These are phyloP conservation scores for Sanguinoderma infundibulare DNA, from an alignment of 1,284 basidiomycete genomes.

Conservation along the genomic window DNA sequence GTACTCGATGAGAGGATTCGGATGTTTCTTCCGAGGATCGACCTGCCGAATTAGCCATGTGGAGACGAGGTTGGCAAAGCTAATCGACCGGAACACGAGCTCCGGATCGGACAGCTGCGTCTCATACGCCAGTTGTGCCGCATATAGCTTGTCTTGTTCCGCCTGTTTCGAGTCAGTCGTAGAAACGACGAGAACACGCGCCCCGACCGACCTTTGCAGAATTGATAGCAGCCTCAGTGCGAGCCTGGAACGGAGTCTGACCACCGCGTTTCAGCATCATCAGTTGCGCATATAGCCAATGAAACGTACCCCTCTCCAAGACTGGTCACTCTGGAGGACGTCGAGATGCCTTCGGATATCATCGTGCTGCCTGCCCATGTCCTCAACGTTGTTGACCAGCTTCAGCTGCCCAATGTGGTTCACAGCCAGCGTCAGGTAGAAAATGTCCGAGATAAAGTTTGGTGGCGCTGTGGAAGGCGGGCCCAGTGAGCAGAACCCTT, in stretches of 20 bases:
- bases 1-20: constrained; percentile 69
- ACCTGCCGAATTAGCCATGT: constrained; percentile 94
- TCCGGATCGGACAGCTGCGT: constrained; percentile 89
- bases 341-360: constrained; percentile 83
- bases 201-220: constrained; percentile 32
- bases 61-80: constrained; percentile 89
- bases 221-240: constrained; percentile 71
- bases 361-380: constrained; percentile 73
- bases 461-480: constrained; percentile 48
- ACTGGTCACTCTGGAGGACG: constrained; percentile 75
- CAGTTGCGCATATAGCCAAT: not conserved
- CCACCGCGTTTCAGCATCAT: not conserved
- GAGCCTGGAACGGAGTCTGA: constrained; percentile 70
- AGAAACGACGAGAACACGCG: not conserved
- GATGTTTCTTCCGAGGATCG: constrained; percentile 86
- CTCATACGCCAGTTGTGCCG: constrained; percentile 80
- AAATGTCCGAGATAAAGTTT: constrained; percentile 97
- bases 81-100: constrained; percentile 79
- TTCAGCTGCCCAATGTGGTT: constrained; percentile 87
- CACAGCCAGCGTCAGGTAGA: constrained; percentile 86
- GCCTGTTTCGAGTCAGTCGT: constrained; percentile 42
- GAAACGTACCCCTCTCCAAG: constrained; percentile 76
- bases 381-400: constrained; percentile 77
- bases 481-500: not conserved
- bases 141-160: constrained; percentile 72